These are phyloP conservation scores for Daucus carota DNA, from an alignment of 129 eudicot genomes.

Conservation along the genomic window DH1_v3.0 NC_030385.2:41982001-41982500, in stretches of 20 bases:
- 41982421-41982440: background rate
- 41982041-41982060: background rate
- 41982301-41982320: background rate
- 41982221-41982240: background rate
- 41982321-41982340: background rate
- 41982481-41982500: background rate
- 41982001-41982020: background rate
- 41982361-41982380: conserved; percentile 5
- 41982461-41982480: background rate
- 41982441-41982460: background rate
- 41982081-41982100: no score
- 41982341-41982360: background rate
- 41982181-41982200: no score
- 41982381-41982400: conserved; percentile 1
- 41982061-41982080: no score
- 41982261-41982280: no score
- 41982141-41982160: background rate
- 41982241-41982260: no score
- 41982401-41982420: background rate
- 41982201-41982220: background rate
- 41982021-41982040: background rate
- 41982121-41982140: background rate
- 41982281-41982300: no score
- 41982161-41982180: background rate
- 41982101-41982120: background rate